These are phyloP conservation scores for Linderniella brevidens DNA, from an alignment of 257 asterid genomes.

Conservation along the genomic window DNA sequence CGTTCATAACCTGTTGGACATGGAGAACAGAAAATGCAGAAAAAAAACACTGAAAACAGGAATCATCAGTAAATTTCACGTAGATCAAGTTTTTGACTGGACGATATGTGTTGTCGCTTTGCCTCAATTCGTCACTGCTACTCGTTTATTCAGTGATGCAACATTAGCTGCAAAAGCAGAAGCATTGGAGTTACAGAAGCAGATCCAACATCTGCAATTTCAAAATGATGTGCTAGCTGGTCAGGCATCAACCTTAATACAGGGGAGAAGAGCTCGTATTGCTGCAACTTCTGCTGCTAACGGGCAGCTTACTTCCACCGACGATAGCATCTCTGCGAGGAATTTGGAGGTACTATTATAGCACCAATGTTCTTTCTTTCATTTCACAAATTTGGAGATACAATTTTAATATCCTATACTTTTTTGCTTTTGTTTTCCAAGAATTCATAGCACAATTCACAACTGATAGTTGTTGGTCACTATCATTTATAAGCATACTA, in stretches of 20 bases:
- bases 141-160: constrained; percentile 52
- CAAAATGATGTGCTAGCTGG: constrained; percentile 81
- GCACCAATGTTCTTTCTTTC: constrained; percentile 7
- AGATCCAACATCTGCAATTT: constrained; percentile 61
- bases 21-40: too few relatives aligned
- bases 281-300: constrained; percentile 79
- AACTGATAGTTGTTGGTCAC: too few relatives aligned
- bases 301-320: constrained; percentile 61
- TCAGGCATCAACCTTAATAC: constrained; percentile 82
- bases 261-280: constrained; percentile 93
- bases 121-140: constrained; percentile 14
- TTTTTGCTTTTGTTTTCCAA: too few relatives aligned
- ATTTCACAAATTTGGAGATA: too few relatives aligned
- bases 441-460: too few relatives aligned
- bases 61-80: neutral
- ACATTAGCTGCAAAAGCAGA: constrained; percentile 72
- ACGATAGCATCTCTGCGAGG: constrained; percentile 81
- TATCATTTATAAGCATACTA: constrained; percentile 3
- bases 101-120: constrained; percentile 12
- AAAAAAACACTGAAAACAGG: too few relatives aligned
- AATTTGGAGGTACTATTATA: constrained; percentile 63
- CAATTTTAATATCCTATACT: too few relatives aligned
- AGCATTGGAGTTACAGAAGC: constrained; percentile 88
- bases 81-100: neutral
- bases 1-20: too few relatives aligned